Percentiles rank a stretch among this genome's conserved stretches.
These are phyloP conservation scores for Cladophialophora bantiana DNA, from an alignment of 2,329 filamentous ascomycete species.

Conservation along the genomic window DNA sequence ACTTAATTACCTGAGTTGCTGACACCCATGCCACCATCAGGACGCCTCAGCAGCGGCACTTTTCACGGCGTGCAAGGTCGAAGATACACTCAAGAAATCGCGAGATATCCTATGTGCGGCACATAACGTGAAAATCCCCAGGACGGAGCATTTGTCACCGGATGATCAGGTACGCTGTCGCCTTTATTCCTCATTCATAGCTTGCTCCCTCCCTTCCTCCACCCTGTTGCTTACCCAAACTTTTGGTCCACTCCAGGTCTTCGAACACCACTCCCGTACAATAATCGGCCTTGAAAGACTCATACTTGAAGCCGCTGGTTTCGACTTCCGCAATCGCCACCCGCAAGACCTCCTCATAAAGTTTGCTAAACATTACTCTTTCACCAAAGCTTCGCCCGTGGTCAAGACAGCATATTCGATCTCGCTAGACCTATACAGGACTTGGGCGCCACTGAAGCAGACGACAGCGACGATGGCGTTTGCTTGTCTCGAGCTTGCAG, in stretches of 20 bases:
- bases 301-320: constrained; percentile 89
- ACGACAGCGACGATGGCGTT: constrained; percentile 84
- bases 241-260: constrained; percentile 62
- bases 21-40: constrained; percentile 47
- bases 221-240: neutral
- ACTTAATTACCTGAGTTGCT: neutral
- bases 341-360: constrained; percentile 87
- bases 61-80: constrained; percentile 94
- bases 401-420: constrained; percentile 78
- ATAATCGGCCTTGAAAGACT: constrained; percentile 90
- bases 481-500: constrained; percentile 80
- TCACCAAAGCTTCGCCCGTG: constrained; percentile 62
- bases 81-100: constrained; percentile 97
- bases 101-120: constrained; percentile 89
- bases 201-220: neutral
- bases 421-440: constrained; percentile 88
- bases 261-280: constrained; percentile 78
- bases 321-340: constrained; percentile 90
- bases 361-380: constrained; percentile 67
- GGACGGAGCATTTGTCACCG: constrained; percentile 70
- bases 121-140: constrained; percentile 78
- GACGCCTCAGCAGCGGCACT: constrained; percentile 88
- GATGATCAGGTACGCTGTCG: constrained; percentile 75
- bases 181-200: neutral
- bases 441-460: constrained; percentile 90